Evolutionary conservation across 768 basidiomycete genomes (phyloP).

Genomic region (Omphalotus guepiniiformis): DNA sequence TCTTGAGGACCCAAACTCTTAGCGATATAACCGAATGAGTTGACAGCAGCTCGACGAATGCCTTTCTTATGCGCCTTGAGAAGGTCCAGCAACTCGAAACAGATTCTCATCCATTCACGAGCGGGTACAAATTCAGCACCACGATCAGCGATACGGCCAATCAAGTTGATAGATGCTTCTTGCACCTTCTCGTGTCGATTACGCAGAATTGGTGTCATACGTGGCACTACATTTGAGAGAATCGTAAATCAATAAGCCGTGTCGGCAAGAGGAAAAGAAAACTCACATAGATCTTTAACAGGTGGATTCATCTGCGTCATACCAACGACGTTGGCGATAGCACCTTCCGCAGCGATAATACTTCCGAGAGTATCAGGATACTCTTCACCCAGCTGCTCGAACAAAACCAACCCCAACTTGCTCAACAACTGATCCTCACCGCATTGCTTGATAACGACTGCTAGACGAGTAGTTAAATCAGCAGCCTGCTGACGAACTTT

Average conservation of each 20-base stretch:
- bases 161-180: slow-evolving; percentile 98
- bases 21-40: slow-evolving; percentile 99
- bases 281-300: slow-evolving; percentile 96
- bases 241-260: slow-evolving; percentile 7
- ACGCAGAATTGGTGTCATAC: slow-evolving; percentile 99
- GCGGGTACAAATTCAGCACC: slow-evolving; percentile 98
- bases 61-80: slow-evolving; percentile 99
- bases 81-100: slow-evolving; percentile 94
- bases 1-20: slow-evolving; percentile 99
- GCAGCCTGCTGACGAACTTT: slow-evolving; percentile 99
- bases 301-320: slow-evolving; percentile 99
- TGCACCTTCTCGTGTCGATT: slow-evolving; percentile 99
- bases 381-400: slow-evolving; percentile 98
- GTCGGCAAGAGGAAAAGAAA: not conserved
- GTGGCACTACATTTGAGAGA: slow-evolving; percentile 61
- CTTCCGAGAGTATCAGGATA: slow-evolving; percentile 99
- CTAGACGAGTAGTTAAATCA: slow-evolving; percentile 93
- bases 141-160: slow-evolving; percentile 99
- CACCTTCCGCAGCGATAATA: slow-evolving; percentile 97
- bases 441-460: slow-evolving; percentile 98
- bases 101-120: slow-evolving; percentile 99
- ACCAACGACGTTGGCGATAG: slow-evolving; percentile 98
- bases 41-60: slow-evolving; percentile 97
- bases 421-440: slow-evolving; percentile 94
- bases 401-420: slow-evolving; percentile 94